Evolutionary conservation across 768 basidiomycete species (phyloP).

Genomic region (Boletus sp.): DNA sequence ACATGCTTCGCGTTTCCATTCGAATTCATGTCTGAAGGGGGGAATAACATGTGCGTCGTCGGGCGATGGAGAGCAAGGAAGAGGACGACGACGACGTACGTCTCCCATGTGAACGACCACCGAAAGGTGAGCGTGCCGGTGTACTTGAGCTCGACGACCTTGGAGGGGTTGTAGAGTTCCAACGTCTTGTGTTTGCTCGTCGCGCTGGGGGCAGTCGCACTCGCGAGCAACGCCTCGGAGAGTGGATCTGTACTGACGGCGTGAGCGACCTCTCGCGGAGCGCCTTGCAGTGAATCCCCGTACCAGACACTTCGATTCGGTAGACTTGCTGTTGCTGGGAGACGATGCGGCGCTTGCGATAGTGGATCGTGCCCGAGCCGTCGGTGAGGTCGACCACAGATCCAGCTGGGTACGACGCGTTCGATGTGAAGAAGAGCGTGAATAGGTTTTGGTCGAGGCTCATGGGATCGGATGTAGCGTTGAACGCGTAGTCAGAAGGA

Average conservation of each 20-base stretch:
- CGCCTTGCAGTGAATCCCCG: too few relatives aligned
- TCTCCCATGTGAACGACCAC: slow-evolving; percentile 82
- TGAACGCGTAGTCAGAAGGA: neutral
- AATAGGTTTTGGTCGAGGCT: slow-evolving; percentile 85
- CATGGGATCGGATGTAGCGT: slow-evolving; percentile 39
- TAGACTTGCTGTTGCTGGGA: slow-evolving; percentile 44
- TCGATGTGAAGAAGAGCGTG: slow-evolving; percentile 65
- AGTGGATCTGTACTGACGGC: slow-evolving; percentile 55
- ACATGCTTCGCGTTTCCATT: slow-evolving; percentile 84
- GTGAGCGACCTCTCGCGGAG: neutral
- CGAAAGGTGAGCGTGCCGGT: slow-evolving; percentile 71
- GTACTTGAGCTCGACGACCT: slow-evolving; percentile 65
- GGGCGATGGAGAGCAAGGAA: neutral
- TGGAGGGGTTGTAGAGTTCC: slow-evolving; percentile 72
- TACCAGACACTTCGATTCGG: slow-evolving; percentile 66
- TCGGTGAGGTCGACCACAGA: slow-evolving; percentile 67
- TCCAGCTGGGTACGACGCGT: slow-evolving; percentile 49
- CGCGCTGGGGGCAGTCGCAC: slow-evolving; percentile 59
- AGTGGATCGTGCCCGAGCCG: slow-evolving; percentile 58
- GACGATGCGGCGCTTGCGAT: slow-evolving; percentile 63
- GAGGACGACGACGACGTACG: slow-evolving; percentile 44
- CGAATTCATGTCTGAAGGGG: slow-evolving; percentile 65
- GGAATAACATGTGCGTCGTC: slow-evolving; percentile 38
- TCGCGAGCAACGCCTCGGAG: slow-evolving; percentile 67
- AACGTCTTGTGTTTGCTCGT: slow-evolving; percentile 72